These are phyloP conservation scores for Rutidosis leptorrhynchoides DNA, from an alignment of 129 eudicot genomes.

Conservation along the genomic window DNA sequence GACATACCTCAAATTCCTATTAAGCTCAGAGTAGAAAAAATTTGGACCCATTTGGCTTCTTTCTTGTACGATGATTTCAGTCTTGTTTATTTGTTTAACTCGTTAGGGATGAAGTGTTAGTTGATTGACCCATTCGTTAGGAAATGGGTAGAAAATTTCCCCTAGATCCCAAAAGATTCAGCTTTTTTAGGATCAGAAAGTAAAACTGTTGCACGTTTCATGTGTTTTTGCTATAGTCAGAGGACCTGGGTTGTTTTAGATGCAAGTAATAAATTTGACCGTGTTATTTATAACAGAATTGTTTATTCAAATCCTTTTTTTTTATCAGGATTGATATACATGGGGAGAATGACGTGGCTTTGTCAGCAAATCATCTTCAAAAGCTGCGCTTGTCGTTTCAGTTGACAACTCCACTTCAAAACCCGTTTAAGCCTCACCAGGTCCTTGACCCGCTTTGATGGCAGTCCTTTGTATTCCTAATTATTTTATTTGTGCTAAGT, in stretches of 20 bases:
- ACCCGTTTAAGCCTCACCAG: conserved; percentile 86
- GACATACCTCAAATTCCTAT: too few relatives aligned
- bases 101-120: neutral
- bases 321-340: conserved; percentile 57
- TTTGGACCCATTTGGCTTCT: neutral
- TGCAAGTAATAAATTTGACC: neutral
- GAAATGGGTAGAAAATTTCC: neutral
- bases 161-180: neutral
- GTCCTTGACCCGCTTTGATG: conserved; percentile 33
- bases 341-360: conserved; percentile 50
- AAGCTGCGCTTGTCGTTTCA: conserved; percentile 72
- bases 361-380: conserved; percentile 94
- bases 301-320: neutral
- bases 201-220: neutral
- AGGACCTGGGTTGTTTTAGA: neutral
- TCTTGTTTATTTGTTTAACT: neutral
- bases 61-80: neutral
- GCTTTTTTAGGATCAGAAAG: neutral
- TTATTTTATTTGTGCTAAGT: neutral
- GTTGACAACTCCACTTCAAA: conserved; percentile 62
- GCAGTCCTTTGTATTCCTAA: neutral
- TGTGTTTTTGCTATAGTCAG: neutral
- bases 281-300: neutral
- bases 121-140: neutral
- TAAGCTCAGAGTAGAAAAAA: too few relatives aligned